Evolutionary conservation across 306 rosid genomes (phyloP), one percentile per base, ranked within the genome.

Genomic region (Chamaecrista fasciculata): DNA sequence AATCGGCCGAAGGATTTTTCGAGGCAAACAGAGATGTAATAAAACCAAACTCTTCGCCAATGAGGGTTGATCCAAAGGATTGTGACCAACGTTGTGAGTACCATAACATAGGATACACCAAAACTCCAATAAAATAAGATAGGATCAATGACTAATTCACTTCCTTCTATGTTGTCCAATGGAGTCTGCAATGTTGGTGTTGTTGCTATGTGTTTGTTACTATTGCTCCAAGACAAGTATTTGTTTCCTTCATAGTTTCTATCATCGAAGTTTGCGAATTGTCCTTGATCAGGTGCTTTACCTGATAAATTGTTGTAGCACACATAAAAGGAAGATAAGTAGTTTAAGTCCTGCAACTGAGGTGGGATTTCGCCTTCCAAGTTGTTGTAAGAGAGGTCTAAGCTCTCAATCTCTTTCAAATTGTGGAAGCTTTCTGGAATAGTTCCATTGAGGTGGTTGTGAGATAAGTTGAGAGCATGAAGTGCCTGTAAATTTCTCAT

Each of bases 301-400:
- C 78, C 74, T 0, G 70, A 71, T 2, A 78, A 29, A 56, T 71
- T 72, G 36, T 75, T 58, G 66, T 11, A 48, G 49, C 58, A 66
- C 21, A 78, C 77, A 57, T 71, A 71, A 65, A 72, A 78, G 8
- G 24, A 15, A 23, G 66, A 6, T 0, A 72, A 14, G 39, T 0
- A 49, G 66, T 72, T 1, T 14, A 66, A 33, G 10, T 28, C 43
- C 9, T 29, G n/a, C 8, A 78, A 10, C 2, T 28, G 58, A 44
- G 20, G 23, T 23, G 74, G 82, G 46, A 78, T 66, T 37, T 40
- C 19, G 9, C 74, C 78, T 29, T 58, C 60, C 26, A 78, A 73
- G 15, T 29, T 66, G 23, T 66, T 78, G 47, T 28, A n/a, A 3
- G 78, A 78, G 20, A 78, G 34, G 36, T 78, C 74, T 25, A 78